These are phyloP conservation scores for Aspergillus pseudonomiae DNA, from an alignment of 2,329 filamentous ascomycete genomes.

Conservation along the genomic window DNA sequence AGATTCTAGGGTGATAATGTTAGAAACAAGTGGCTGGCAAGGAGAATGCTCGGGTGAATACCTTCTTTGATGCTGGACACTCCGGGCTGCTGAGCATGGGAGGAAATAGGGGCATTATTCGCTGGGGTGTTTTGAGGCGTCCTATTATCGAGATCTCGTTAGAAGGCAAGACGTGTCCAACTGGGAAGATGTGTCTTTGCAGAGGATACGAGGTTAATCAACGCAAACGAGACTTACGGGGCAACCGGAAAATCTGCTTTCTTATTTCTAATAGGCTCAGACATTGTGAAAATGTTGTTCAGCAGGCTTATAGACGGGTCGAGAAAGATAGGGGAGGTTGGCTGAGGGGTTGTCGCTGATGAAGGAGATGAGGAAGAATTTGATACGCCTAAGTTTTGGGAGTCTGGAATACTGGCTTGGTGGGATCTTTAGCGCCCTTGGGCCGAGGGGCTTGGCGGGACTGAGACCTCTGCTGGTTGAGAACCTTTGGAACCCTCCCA, in stretches of 20 bases:
- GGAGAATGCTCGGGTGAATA: constrained; percentile 51
- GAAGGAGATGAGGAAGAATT: constrained; percentile 40
- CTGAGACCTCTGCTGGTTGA: constrained; percentile 33
- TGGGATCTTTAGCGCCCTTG: constrained; percentile 47
- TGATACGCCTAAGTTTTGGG: constrained; percentile 40
- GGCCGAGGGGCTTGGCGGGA: constrained; percentile 46
- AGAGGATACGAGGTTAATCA: constrained; percentile 1
- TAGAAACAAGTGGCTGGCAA: constrained; percentile 14
- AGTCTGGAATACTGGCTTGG: constrained; percentile 40
- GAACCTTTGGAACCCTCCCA: constrained; percentile 33
- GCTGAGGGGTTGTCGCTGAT: constrained; percentile 27
- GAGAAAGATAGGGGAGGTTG: constrained; percentile 19
- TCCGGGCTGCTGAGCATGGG: constrained; percentile 92
- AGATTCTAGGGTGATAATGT: constrained; percentile 67
- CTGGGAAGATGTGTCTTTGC: constrained; percentile 15
- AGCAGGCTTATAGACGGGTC: constrained; percentile 13
- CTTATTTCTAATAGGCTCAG: constrained; percentile 70
- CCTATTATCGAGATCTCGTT: constrained; percentile 55
- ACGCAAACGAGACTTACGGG: constrained; percentile 57
- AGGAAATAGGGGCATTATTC: constrained; percentile 94
- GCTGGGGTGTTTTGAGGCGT: constrained; percentile 98
- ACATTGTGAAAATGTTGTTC: constrained; percentile 51
- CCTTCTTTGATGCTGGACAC: constrained; percentile 97
- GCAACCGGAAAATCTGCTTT: constrained; percentile 64
- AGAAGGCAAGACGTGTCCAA: constrained; percentile 14